Conservation (phyloP, 352 stramenopile genomes). For the Pythium pectinolyticum region DNA sequence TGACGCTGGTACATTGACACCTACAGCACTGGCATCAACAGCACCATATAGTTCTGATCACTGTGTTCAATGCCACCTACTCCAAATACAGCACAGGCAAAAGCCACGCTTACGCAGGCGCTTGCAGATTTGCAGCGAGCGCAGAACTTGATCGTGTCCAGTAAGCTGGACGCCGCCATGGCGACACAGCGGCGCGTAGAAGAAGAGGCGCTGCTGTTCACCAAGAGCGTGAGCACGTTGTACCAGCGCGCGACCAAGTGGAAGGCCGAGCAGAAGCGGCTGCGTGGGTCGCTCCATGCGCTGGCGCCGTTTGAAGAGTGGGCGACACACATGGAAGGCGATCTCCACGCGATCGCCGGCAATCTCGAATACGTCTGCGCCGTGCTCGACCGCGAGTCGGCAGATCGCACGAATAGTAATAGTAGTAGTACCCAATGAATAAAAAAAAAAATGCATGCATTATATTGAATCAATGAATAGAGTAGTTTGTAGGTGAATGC, state of each 20-base stretch:
- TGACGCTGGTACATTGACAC: slow-evolving; percentile 15
- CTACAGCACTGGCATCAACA: neutral
- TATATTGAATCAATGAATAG: slow-evolving; percentile 4
- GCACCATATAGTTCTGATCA: too few relatives aligned
- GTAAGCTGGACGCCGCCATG: slow-evolving; percentile 54
- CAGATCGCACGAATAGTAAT: slow-evolving; percentile 10
- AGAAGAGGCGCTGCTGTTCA: slow-evolving; percentile 54
- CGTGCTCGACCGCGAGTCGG: slow-evolving; percentile 45
- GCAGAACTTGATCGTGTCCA: slow-evolving; percentile 48
- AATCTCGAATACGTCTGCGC: slow-evolving; percentile 72
- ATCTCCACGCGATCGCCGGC: slow-evolving; percentile 53
- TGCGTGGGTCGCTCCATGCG: slow-evolving; percentile 45
- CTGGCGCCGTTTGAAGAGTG: slow-evolving; percentile 61
- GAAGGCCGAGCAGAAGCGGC: slow-evolving; percentile 67
- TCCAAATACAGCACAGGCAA: slow-evolving; percentile 25
- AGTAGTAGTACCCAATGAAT: slow-evolving; percentile 1
- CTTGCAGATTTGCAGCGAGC: slow-evolving; percentile 45
- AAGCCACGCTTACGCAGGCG: slow-evolving; percentile 18
- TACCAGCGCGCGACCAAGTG: slow-evolving; percentile 65
- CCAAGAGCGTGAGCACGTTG: slow-evolving; percentile 56
- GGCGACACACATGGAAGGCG: slow-evolving; percentile 43
- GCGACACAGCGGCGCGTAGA: slow-evolving; percentile 56
- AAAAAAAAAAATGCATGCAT: neutral
- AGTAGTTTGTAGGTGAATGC: too few relatives aligned
- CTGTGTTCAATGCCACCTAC: too few relatives aligned